Conservation (phyloP, 176 grass and related monocot species). For the Zoysia pacifica region DNA sequence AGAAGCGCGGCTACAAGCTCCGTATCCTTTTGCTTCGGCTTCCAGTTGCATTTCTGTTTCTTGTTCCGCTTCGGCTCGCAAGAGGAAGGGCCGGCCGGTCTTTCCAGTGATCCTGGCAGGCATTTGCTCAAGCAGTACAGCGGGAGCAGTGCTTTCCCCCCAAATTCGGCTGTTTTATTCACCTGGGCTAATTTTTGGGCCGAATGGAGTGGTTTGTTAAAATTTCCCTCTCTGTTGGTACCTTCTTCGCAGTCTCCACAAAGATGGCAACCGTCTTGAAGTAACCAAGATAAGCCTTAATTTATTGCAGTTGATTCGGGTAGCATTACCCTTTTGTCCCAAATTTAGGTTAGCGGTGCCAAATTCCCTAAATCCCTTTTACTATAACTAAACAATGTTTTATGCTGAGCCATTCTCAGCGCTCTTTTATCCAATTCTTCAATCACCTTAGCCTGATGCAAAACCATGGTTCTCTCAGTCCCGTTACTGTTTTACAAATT, state of each 20-base stretch:
- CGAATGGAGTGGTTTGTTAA: neutral
- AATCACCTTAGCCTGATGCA: neutral
- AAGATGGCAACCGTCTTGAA: slow-evolving; percentile 4
- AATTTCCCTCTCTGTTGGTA: neutral
- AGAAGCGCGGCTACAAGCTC: slow-evolving; percentile 87
- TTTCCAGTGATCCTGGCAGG: slow-evolving; percentile 9
- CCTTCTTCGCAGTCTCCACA: slow-evolving; percentile 5
- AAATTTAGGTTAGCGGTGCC: slow-evolving; percentile 25
- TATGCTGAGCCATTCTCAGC: neutral
- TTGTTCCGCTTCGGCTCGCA: slow-evolving; percentile 35
- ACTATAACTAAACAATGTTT: slow-evolving; percentile 1
- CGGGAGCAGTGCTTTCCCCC: neutral
- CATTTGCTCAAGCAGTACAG: slow-evolving; percentile 33
- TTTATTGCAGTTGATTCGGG: neutral
- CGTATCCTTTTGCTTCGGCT: slow-evolving; percentile 75
- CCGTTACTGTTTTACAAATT: neutral
- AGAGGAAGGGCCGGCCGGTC: neutral
- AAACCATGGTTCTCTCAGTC: neutral
- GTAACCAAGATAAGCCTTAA: neutral
- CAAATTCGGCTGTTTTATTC: neutral
- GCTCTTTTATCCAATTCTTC: neutral
- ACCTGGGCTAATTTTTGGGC: neutral
- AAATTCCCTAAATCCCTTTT: slow-evolving; percentile 23
- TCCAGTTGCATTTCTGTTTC: slow-evolving; percentile 10
- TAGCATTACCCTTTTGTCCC: slow-evolving; percentile 12